These are phyloP conservation scores for Solanum chacoense DNA, from an alignment of 305 asterid species.

Conservation along the genomic window DNA sequence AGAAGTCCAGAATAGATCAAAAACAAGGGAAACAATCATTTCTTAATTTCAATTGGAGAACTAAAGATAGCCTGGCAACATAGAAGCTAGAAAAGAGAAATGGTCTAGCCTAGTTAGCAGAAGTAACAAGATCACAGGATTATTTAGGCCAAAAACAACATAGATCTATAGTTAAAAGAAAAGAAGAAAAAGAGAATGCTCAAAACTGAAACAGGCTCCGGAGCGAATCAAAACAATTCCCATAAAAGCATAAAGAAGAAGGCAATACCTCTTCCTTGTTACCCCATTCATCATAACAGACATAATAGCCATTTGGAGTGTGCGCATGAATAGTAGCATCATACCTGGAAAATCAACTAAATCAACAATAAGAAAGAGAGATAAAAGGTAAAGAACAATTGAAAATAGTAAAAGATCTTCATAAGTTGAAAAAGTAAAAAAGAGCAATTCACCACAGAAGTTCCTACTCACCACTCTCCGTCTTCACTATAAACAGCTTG, in stretches of 20 bases:
- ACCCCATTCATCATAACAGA: conserved; percentile 81
- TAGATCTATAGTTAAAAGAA: neutral
- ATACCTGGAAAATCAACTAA: conserved; percentile 75
- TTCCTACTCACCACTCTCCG: conserved; percentile 71
- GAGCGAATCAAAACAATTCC: neutral
- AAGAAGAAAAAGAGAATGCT: neutral
- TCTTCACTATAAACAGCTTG: conserved; percentile 98
- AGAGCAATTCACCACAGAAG: neutral
- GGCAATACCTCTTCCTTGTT: conserved; percentile 82
- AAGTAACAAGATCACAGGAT: neutral
- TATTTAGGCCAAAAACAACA: neutral
- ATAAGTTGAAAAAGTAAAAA: neutral
- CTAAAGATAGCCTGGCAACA: neutral
- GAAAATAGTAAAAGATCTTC: conserved; percentile 1
- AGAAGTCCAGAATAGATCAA: neutral
- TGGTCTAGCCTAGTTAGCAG: neutral
- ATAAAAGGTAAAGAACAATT: conserved; percentile 20
- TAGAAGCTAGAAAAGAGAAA: neutral
- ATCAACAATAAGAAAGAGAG: conserved; percentile 36
- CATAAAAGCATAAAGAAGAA: neutral
- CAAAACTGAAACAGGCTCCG: neutral
- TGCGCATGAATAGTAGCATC: conserved; percentile 69
- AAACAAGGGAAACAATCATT: neutral
- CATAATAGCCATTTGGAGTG: conserved; percentile 73
- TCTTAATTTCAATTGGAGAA: neutral